These are phyloP conservation scores for Xylaria scruposa DNA, from an alignment of 495 filamentous ascomycete species.

Conservation along the genomic window DNA sequence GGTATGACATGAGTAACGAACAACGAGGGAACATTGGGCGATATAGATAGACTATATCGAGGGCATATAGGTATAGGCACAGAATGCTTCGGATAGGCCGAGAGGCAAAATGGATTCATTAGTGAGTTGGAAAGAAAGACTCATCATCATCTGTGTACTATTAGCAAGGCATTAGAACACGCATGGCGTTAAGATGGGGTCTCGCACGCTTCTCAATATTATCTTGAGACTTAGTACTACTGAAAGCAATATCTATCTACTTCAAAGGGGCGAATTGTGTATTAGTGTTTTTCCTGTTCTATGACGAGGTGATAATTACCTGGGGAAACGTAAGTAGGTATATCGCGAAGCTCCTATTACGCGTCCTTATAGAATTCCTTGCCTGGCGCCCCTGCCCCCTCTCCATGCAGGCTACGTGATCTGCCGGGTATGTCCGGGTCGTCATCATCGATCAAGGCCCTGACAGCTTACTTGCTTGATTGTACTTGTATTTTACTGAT, in stretches of 20 bases:
- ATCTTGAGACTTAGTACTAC: not conserved
- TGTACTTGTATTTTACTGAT: no score
- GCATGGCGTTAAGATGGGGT: not conserved
- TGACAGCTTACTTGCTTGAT: no score
- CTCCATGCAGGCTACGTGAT: not conserved
- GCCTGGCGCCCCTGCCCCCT: not conserved
- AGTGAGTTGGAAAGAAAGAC: not conserved
- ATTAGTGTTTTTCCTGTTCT: not conserved
- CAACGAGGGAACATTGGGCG: not conserved
- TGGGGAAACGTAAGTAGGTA: not conserved
- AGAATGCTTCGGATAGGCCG: not conserved
- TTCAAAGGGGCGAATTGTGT: not conserved
- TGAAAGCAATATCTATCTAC: not conserved
- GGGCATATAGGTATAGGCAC: not conserved
- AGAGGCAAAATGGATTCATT: not conserved
- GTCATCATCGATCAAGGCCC: no score
- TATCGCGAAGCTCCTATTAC: no score
- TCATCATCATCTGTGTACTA: not conserved
- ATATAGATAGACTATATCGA: not conserved
- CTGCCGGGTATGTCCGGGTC: not conserved
- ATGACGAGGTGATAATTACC: not conserved
- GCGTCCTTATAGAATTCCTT: not conserved
- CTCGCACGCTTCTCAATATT: not conserved
- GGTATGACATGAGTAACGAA: not conserved
- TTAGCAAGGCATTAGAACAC: slow-evolving; percentile 7